Evolutionary conservation across 108 stramenopile species (phyloP), one percentile per base, ranked within the genome.

Genomic region (Asterionellopsis glacialis): DNA sequence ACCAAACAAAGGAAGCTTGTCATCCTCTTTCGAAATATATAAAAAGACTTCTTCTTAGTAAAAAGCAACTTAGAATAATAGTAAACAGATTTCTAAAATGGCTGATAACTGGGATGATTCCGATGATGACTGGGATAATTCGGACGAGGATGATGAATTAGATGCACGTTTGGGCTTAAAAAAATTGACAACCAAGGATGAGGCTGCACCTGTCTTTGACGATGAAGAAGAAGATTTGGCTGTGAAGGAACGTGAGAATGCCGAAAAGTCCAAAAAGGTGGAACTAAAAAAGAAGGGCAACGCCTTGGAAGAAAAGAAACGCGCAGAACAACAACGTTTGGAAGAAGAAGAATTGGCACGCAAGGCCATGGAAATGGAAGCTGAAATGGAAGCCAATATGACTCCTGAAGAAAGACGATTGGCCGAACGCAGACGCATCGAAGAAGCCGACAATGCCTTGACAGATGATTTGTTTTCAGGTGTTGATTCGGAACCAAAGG

Each of bases 101-200:
- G 70, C 77, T 57, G 88, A 88, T 73, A 71, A 69, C 27, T 94
- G 90, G 90, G 90, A 94, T 63, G 93, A 91, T 61, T 72, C 75
- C 41, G 89, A 91, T 70, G 90, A 95, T 56, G 94, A 95, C 41
- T 95, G 94, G 94, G 94, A 95, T 66, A 74, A 69, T 49, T 65
- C 57, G 68, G 87, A 80, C 41, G 94, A 88, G 57, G 84, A 85
- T 43, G 87, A 83, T 57, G 88, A 83, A 49, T 70, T 95, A 19
- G 89, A 84, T 63, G 74, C 73, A 56, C 72, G 73, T 15, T 82
- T 94, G 26, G 88, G 83, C 12, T 70, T 80, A 21, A 41, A 68
- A n/a, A 77, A 72, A 50, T 60, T 75, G 53, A 43, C 50, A 13
- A 63, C 15, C 21, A 39, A 11, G 4, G 75, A 61, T 41, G 53